Base-by-base conservation (phyloP, 805 yeast genomes). In the Lachancea dasiensis region DNA sequence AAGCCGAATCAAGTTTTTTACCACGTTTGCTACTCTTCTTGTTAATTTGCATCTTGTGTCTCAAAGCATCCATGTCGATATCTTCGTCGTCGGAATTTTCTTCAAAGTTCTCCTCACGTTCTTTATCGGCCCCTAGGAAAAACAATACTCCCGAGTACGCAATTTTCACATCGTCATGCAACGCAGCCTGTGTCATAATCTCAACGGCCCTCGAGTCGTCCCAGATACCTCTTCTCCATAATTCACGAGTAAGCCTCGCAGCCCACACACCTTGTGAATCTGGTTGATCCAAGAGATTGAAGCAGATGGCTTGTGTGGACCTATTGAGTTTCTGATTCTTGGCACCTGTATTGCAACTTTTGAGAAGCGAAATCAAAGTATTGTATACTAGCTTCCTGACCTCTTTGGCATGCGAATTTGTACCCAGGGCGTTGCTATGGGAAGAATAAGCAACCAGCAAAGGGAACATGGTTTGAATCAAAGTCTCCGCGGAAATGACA, bases 141-240 rank as follows among this genome's bases (percentile, higher is more conserved):
- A 92, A 92, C 53, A 77, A 70, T 21, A 86, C 92, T 44, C 96
- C 98, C 3, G 97, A 83, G 38, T 82, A 68, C 5, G 95, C 81
- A 33, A 92, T 92, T 63, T 92, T 92, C 5, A 68, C 61, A 52
- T 92, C 95, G 11, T 81, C 80, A 54, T 87, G 96, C 44, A 86
- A 63, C 2, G 97, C 86, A 1, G 97, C 97, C 51, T 86, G 92
- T 1, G 95, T 81, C 97, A 92, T 89, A 54, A 92, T 78, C 62
- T 92, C 98, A n/a, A 92, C 95, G 0, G 97, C 82, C 52, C 97
- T 72, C 0, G 95, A 75, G 60, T 92, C 99, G 60, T 87, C 97
- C 99, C 99, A 92, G 41, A 92, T 84, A 55, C 95, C 95, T 58
- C 97, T 75, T 67, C 95, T 76, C 99, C 99, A 92, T 36, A 92